Percentiles rank a stretch among this genome's conserved stretches.
Conservation (phyloP, 768 basidiomycete genomes). For the Trametes cingulata region DNA sequence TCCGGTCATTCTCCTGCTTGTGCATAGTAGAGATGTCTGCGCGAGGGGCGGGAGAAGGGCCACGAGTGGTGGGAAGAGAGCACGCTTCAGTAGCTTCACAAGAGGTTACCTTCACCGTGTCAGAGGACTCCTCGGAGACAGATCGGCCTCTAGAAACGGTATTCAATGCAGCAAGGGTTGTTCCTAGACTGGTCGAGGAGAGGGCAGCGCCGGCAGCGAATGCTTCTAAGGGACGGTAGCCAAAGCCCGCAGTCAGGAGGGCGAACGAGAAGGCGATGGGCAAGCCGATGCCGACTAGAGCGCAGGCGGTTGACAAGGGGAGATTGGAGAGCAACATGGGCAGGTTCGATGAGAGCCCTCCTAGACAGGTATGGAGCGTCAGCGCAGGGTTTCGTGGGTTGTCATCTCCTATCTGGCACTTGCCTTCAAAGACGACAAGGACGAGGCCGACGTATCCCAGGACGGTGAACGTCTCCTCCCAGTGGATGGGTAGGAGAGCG, state of each 20-base stretch:
- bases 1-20: too few species aligned
- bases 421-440: slow-evolving; percentile 29
- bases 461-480: slow-evolving; percentile 47
- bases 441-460: slow-evolving; percentile 45
- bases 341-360: slow-evolving; percentile 56
- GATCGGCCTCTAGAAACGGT: slow-evolving; percentile 8
- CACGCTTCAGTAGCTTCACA: not conserved
- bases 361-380: slow-evolving; percentile 57
- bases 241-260: slow-evolving; percentile 43
- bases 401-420: not conserved
- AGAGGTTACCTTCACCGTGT: not conserved
- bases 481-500: slow-evolving; percentile 41
- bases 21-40: not conserved
- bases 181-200: slow-evolving; percentile 65
- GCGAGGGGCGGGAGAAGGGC: not conserved
- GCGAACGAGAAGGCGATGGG: slow-evolving; percentile 53
- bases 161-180: slow-evolving; percentile 62
- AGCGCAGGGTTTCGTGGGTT: slow-evolving; percentile 11
- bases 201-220: slow-evolving; percentile 66
- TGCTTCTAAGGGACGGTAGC: slow-evolving; percentile 44
- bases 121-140: not conserved
- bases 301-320: slow-evolving; percentile 48
- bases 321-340: slow-evolving; percentile 47
- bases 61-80: not conserved
- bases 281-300: slow-evolving; percentile 50